Evolutionary conservation across 179 eudicot species (phyloP), one percentile per base, ranked within the genome.

Genomic region (Pouteria campechiana): DNA sequence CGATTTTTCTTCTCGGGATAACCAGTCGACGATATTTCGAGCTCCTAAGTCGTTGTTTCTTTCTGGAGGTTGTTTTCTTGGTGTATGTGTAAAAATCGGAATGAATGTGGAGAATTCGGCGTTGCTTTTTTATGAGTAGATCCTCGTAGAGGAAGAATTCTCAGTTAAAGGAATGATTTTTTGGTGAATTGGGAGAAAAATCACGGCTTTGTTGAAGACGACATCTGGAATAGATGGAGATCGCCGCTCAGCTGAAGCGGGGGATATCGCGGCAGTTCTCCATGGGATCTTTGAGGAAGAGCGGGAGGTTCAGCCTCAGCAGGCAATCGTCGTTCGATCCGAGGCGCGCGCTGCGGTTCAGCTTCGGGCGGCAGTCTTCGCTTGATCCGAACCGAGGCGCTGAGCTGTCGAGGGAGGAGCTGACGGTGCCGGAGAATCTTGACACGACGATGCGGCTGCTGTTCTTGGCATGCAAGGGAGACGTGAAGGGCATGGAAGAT

Each of bases 181-280:
- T n/a, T n/a, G n/a, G n/a, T n/a, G n/a, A n/a, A n/a, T n/a, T n/a
- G n/a, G n/a, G n/a, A n/a, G n/a, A n/a, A n/a, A n/a, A n/a, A n/a
- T n/a, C n/a, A n/a, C n/a, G n/a, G n/a, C n/a, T n/a, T n/a, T n/a
- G n/a, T n/a, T n/a, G n/a, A n/a, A n/a, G n/a, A n/a, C n/a, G n/a
- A n/a, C n/a, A n/a, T n/a, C n/a, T n/a, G n/a, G 39, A 14, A 6
- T 9, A 10, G 14, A 67, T 72, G 97, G 90, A 76, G 51, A 43
- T 70, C 22, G 79, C 78, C 0, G 66, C 76, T 4, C 87, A 75
- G 35, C 45, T 86, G 47, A 86, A 58, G 58, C 76, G 95, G 4
- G 98, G 98, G 12, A 90, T 90, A 15, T 86, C 94, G 37, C 73
- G 98, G 23, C 98, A 90, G 35, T 77, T 86, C 52, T 90, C 98